Evolutionary conservation across 306 rosid genomes (phyloP).

Genomic region (Prunus armeniaca): DNA sequence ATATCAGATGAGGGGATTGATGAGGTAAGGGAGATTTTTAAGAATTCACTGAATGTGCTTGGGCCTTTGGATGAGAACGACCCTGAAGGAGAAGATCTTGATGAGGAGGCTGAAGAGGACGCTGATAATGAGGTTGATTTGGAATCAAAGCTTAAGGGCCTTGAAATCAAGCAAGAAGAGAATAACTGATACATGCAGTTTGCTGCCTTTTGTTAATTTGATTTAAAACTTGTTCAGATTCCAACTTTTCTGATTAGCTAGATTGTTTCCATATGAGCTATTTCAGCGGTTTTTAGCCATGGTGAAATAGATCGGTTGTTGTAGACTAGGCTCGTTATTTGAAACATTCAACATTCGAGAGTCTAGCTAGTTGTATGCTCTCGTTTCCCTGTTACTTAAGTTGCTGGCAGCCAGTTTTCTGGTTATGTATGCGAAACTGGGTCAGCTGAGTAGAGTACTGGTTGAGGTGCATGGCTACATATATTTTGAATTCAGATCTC

Average conservation of each 20-base stretch:
- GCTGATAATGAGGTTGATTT: slow-evolving; percentile 51
- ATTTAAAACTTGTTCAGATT: slow-evolving; percentile 3
- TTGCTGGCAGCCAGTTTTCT: background rate
- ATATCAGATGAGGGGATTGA: slow-evolving; percentile 81
- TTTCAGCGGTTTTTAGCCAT: slow-evolving; percentile 16
- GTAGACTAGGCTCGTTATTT: slow-evolving; percentile 30
- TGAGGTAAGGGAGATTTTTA: slow-evolving; percentile 54
- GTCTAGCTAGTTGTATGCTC: slow-evolving; percentile 27
- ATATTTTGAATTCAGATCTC: too few species aligned
- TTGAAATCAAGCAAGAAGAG: slow-evolving; percentile 54
- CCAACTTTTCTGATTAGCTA: slow-evolving; percentile 5
- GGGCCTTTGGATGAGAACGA: slow-evolving; percentile 88
- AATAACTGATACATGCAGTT: slow-evolving; percentile 10
- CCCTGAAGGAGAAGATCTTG: slow-evolving; percentile 74
- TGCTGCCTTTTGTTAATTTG: slow-evolving; percentile 22
- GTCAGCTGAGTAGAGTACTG: background rate
- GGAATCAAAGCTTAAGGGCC: slow-evolving; percentile 69
- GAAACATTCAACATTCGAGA: background rate
- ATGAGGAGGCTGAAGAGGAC: slow-evolving; percentile 55
- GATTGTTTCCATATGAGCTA: slow-evolving; percentile 15
- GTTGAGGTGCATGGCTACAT: too few species aligned
- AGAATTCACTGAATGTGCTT: slow-evolving; percentile 51
- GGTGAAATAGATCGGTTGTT: slow-evolving; percentile 23
- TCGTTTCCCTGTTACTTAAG: slow-evolving; percentile 6
- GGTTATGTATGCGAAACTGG: slow-evolving; percentile 2